Base-by-base conservation (phyloP, 2,329 filamentous ascomycete genomes). In the Calonectria montana region DNA sequence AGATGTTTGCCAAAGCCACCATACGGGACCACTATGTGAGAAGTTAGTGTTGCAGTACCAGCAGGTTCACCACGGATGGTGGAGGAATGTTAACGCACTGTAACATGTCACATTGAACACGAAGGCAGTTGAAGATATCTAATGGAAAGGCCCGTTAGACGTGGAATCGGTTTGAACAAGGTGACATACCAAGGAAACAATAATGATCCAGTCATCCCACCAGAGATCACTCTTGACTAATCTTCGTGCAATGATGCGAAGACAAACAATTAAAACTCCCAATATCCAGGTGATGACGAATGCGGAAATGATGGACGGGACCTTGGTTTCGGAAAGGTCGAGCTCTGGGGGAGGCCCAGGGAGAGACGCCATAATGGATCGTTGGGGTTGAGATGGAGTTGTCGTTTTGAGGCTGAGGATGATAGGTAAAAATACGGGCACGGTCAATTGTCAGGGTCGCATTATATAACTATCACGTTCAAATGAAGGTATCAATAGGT, bases 131-230 rank as follows among this genome's bases (percentile, higher is more conserved):
- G 53, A 57, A 57, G 53, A 25, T 15, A 57, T n/a, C 53, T 57
- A 3, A 25, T 1, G 21, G 12, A 39, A 39, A 35, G 2, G 10
- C 2, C 13, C 9, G 31, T 57, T 39, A 57, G 31, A 39, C 2
- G 2, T 25, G 13, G 18, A 57, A 13, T 0, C 2, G 13, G 12
- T 4, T 37, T 6, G 3, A 16, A 3, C 10, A 12, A 3, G n/a
- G 6, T 3, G n/a, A 35, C 53, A 39, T 57, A 57, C 53, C 10
- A 57, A 13, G 18, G 53, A 57, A 39, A 21, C 53, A 3, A 57
- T 37, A 10, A 57, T 57, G 31, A 57, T n/a, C 53, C 53, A 57
- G 53, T 57, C 53, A 57, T 57, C 53, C 53, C 53, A 57, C 53
- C 53, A 57, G 27, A 57, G 53, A 3, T 13, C 16, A 12, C 16